Percentiles rank a stretch among this genome's conserved stretches.
These are phyloP conservation scores for Hypholoma sublateritium DNA, from an alignment of 768 basidiomycete genomes.

Conservation along the genomic window DNA sequence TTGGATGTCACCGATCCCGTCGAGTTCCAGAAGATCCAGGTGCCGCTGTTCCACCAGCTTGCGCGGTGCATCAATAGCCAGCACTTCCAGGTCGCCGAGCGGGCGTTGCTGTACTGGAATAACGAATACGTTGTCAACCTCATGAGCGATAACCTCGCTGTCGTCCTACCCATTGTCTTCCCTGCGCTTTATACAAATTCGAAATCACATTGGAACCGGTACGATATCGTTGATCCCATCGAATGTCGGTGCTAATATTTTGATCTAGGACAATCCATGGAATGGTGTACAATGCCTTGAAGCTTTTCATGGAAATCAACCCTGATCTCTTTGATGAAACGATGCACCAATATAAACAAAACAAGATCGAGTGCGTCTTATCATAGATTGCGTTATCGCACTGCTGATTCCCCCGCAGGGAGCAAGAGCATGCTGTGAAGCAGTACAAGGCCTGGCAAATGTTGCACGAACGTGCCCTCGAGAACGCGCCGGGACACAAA, in stretches of 20 bases:
- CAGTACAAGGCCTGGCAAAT: conserved; percentile 91
- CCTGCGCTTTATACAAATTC: conserved; percentile 95
- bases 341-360: conserved; percentile 90
- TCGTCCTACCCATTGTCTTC: conserved; percentile 95
- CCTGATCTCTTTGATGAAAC: conserved; percentile 93
- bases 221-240: conserved; percentile 28
- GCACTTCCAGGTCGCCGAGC: conserved; percentile 99
- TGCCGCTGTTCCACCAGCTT: conserved; percentile 90
- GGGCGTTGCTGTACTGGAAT: conserved; percentile 97
- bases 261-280: conserved; percentile 88
- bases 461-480: conserved; percentile 72
- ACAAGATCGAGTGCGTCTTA: conserved; percentile 72
- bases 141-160: conserved; percentile 92
- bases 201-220: conserved; percentile 99
- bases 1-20: conserved; percentile 95
- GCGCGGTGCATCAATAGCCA: conserved; percentile 98
- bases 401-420: conserved; percentile 45
- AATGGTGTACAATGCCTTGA: conserved; percentile 98
- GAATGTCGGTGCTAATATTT: conserved; percentile 1
- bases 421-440: conserved; percentile 80
- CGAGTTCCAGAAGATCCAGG: conserved; percentile 96
- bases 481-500: conserved; percentile 66
- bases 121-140: conserved; percentile 99
- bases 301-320: conserved; percentile 99
- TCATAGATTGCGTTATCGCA: neutral